Evolutionary conservation across 352 stramenopile genomes (phyloP).

Genomic region (Pythium grandisporangium): DNA sequence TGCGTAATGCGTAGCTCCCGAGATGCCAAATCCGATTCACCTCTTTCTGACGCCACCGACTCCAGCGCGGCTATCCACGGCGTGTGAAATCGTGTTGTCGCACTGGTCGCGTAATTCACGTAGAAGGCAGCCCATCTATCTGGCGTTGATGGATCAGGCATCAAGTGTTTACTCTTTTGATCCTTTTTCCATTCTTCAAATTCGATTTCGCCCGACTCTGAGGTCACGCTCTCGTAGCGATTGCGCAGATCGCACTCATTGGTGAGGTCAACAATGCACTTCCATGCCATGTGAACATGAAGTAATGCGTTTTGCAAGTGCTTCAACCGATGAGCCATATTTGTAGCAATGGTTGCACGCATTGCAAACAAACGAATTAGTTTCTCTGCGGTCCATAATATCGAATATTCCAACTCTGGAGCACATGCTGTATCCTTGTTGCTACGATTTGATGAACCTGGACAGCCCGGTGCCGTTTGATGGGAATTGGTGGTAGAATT

Average conservation of each 20-base stretch:
- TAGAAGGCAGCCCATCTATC: slow-evolving; percentile 46
- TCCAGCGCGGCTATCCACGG: slow-evolving; percentile 28
- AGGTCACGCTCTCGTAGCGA: slow-evolving; percentile 18
- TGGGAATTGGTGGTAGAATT: background rate
- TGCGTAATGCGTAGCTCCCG: slow-evolving; percentile 25
- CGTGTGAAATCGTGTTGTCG: slow-evolving; percentile 36
- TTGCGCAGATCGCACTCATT: slow-evolving; percentile 35
- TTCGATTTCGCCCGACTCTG: slow-evolving; percentile 11
- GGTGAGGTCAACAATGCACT: slow-evolving; percentile 25
- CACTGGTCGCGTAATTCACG: slow-evolving; percentile 22
- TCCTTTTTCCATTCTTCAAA: slow-evolving; percentile 54
- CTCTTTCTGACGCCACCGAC: background rate
- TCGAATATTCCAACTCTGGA: slow-evolving; percentile 13
- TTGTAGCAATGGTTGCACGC: slow-evolving; percentile 19
- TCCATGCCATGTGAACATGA: slow-evolving; percentile 40
- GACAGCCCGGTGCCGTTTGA: no score
- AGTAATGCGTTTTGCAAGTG: slow-evolving; percentile 22
- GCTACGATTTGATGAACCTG: no score
- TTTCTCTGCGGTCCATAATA: slow-evolving; percentile 50
- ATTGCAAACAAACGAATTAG: slow-evolving; percentile 44
- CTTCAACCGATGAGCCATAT: slow-evolving; percentile 21
- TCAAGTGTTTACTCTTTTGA: slow-evolving; percentile 14
- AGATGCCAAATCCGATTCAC: no score
- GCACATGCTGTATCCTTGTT: no score
- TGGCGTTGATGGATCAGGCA: slow-evolving; percentile 7